A percentile compares a stretch with the other conserved stretches of the same genome.
These are phyloP conservation scores for Lactifluus hygrophoroides DNA, from an alignment of 768 basidiomycete genomes.

Conservation along the genomic window DNA sequence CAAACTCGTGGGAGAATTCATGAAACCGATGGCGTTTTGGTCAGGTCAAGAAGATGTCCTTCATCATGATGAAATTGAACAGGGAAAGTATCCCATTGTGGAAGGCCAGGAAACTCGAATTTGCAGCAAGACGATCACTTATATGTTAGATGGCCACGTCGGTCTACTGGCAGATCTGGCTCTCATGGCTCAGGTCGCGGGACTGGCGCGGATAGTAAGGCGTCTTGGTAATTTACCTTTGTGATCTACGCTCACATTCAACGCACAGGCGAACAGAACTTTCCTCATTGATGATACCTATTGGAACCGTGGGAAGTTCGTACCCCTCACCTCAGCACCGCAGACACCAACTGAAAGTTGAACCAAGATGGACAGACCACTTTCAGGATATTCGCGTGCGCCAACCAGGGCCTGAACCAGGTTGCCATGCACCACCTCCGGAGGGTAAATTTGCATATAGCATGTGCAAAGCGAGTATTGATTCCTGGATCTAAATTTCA, in stretches of 20 bases:
- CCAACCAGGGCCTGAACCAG: conserved; percentile 58
- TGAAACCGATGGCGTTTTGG: conserved; percentile 50
- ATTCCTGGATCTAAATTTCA: conserved; percentile 23
- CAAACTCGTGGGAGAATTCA: conserved; percentile 38
- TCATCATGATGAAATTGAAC: conserved; percentile 25
- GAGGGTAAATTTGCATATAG: conserved; percentile 36
- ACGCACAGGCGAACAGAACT: conserved; percentile 46
- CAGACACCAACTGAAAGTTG: background rate
- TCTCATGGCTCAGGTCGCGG: conserved; percentile 57
- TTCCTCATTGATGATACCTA: conserved; percentile 63
- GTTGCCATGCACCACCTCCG: conserved; percentile 52
- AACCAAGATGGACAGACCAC: conserved; percentile 53
- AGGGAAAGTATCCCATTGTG: conserved; percentile 21
- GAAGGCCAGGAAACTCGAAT: conserved; percentile 22
- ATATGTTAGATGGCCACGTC: conserved; percentile 58
- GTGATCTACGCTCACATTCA: background rate
- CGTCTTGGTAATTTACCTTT: background rate
- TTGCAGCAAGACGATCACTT: conserved; percentile 61
- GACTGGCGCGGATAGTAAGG: conserved; percentile 54
- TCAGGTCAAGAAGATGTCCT: conserved; percentile 28
- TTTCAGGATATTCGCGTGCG: conserved; percentile 45
- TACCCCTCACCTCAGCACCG: background rate
- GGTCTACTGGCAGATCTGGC: conserved; percentile 61
- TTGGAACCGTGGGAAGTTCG: conserved; percentile 68
- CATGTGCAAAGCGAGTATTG: background rate